Percentiles rank a stretch among this genome's conserved stretches.
phyloP scores from a whole-genome alignment of 2,329 filamentous ascomycete genomes.

The Hymenotorrendiella dingleyae region DNA sequence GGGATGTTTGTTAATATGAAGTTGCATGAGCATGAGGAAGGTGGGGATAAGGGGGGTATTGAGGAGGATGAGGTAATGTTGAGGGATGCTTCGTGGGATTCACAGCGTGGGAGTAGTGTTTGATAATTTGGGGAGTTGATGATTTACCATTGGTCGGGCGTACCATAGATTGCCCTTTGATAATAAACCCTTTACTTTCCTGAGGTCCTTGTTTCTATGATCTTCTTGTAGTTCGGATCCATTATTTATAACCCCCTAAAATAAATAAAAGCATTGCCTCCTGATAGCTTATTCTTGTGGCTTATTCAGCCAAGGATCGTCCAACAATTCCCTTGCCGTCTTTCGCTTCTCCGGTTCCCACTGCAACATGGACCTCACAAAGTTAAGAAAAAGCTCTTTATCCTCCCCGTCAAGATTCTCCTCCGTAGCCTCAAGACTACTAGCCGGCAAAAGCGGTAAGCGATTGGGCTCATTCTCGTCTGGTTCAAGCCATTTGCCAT shows the following conservation, averaged over 20 bases:
- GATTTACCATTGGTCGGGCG: too few species aligned
- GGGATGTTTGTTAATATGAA: slow-evolving; percentile 38
- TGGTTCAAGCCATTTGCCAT: slow-evolving; percentile 14
- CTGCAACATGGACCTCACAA: slow-evolving; percentile 14
- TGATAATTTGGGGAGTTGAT: too few species aligned
- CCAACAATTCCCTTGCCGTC: slow-evolving; percentile 12
- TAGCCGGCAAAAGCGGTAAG: slow-evolving; percentile 11
- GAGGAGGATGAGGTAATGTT: not conserved
- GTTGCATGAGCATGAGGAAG: slow-evolving; percentile 19
- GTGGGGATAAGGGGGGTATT: not conserved
- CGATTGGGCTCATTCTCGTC: slow-evolving; percentile 12
- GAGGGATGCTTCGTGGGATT: too few species aligned
- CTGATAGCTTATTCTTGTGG: slow-evolving; percentile 7
- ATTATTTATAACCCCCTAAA: too few species aligned
- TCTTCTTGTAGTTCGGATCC: too few species aligned
- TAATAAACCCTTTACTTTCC: too few species aligned
- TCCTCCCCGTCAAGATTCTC: slow-evolving; percentile 13
- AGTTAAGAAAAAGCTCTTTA: slow-evolving; percentile 15
- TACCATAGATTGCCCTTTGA: too few species aligned
- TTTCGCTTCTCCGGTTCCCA: slow-evolving; percentile 18
- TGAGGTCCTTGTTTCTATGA: too few species aligned
- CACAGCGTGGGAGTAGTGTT: too few species aligned
- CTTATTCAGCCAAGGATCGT: slow-evolving; percentile 13
- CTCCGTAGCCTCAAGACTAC: slow-evolving; percentile 14
- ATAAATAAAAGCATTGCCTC: not conserved